Evolutionary conservation across 2,329 filamentous ascomycete species (phyloP), one percentile per base, ranked within the genome.

Genomic region (Verticillium klebahnii): DNA sequence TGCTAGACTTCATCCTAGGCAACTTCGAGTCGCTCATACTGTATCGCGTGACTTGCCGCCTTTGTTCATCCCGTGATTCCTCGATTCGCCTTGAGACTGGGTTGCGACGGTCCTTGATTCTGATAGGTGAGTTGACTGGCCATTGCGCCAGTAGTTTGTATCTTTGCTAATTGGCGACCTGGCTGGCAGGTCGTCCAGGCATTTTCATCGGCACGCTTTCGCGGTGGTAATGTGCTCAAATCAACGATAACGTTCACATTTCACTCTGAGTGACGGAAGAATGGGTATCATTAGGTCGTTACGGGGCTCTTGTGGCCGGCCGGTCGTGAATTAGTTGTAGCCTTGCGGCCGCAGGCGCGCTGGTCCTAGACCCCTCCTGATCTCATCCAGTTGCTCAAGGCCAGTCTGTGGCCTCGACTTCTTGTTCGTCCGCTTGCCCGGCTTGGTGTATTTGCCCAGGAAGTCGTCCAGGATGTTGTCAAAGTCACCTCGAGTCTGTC

Each of bases 401-500:
- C 95, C 95, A 63, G 85, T 91, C 72, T 90, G 89, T 66, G 90
- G 87, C 71, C 89, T 91, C 19, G 89, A 89, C 77, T 93, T 92
- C 78, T 93, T 94, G 23, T 92, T 85, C 12, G 82, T 80, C 73
- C 88, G 89, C 78, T 92, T 93, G 2, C 89, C 89, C 29, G 83
- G 83, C 75, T 87, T 89, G 11, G 85, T 85, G 71, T 91, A 89
- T 37, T 82, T 87, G 9, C 88, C 90, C 31, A 98, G 77, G 77
- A 99, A 99, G 61, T 97, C 93, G 72, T 98, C 94, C 82, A 99
- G 87, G 72, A 98, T 92, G 64, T 82, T 85, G 72, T 97, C 89
- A 75, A 99, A 97, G 72, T 97, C 93, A 45, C 83, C 80, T 56
- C 92, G 82, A 40, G 92, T 78, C 11, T 89, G 84, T 0, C 89